These are phyloP conservation scores for Cyberlindnera lachancei DNA, from an alignment of 805 yeast genomes.

Conservation along the genomic window DNA sequence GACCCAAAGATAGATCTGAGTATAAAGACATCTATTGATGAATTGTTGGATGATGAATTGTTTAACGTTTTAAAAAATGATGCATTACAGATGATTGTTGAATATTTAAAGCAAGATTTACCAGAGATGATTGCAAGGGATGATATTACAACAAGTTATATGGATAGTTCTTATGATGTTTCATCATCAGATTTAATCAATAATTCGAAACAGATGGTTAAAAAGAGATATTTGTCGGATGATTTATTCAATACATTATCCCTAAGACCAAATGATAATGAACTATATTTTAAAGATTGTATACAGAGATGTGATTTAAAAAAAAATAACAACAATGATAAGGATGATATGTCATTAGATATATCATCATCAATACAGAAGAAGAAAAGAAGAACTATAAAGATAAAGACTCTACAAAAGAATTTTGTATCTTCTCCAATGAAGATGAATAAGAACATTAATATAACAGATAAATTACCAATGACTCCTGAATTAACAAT, in stretches of 20 bases:
- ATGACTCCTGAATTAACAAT: too few species aligned
- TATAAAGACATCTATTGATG: constrained; percentile 21
- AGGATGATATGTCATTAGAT: not conserved
- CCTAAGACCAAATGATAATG: too few species aligned
- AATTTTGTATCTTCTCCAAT: not conserved
- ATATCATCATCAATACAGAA: too few species aligned
- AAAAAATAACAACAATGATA: too few species aligned
- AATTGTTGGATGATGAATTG: constrained; percentile 19
- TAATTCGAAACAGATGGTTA: too few species aligned
- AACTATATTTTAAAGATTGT: too few species aligned
- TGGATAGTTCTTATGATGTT: not conserved
- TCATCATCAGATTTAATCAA: too few species aligned
- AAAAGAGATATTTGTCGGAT: too few species aligned
- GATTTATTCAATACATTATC: too few species aligned
- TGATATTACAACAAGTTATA: not conserved
- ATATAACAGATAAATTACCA: too few species aligned
- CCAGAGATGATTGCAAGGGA: constrained; percentile 15
- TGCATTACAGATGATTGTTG: constrained; percentile 13
- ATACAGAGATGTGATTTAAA: too few species aligned
- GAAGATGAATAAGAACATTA: too few species aligned
- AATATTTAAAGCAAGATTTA: constrained; percentile 17
- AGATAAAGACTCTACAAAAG: constrained; percentile 14
- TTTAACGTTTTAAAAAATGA: constrained; percentile 16
- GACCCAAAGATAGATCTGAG: constrained; percentile 20
- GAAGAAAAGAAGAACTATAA: constrained; percentile 11